Conservation (phyloP, 257 asterid genomes). For the Marsdenia floribunda region DNA sequence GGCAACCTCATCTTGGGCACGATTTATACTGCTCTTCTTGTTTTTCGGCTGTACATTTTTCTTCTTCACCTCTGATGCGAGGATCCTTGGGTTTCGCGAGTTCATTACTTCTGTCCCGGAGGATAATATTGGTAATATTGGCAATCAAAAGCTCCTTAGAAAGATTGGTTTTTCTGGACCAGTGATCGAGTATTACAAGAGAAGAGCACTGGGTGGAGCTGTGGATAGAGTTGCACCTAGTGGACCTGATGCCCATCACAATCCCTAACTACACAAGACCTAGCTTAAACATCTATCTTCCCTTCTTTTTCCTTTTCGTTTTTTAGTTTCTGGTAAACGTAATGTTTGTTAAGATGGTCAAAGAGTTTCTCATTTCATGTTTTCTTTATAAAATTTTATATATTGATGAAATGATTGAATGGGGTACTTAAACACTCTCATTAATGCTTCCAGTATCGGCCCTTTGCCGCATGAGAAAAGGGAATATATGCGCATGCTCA, state of each 20-base stretch:
- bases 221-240: conserved; percentile 31
- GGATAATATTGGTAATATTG: not conserved
- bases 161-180: conserved; percentile 27
- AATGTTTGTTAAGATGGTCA: no score
- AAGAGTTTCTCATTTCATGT: no score
- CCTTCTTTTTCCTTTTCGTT: no score
- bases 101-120: not conserved
- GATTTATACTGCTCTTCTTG: conserved; percentile 18
- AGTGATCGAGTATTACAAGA: conserved; percentile 22
- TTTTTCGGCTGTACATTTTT: conserved; percentile 4
- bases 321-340: no score
- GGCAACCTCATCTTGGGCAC: conserved; percentile 25
- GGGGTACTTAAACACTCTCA: no score
- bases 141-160: conserved; percentile 19
- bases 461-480: no score
- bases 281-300: not conserved
- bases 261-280: not conserved
- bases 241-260: conserved; percentile 51
- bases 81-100: conserved; percentile 14
- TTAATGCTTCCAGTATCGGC: no score
- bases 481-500: no score
- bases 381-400: no score
- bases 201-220: conserved; percentile 24
- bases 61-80: conserved; percentile 18
- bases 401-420: no score